Base-by-base conservation (phyloP, 202 grass and related monocot species). In the Setaria italica region DNA sequence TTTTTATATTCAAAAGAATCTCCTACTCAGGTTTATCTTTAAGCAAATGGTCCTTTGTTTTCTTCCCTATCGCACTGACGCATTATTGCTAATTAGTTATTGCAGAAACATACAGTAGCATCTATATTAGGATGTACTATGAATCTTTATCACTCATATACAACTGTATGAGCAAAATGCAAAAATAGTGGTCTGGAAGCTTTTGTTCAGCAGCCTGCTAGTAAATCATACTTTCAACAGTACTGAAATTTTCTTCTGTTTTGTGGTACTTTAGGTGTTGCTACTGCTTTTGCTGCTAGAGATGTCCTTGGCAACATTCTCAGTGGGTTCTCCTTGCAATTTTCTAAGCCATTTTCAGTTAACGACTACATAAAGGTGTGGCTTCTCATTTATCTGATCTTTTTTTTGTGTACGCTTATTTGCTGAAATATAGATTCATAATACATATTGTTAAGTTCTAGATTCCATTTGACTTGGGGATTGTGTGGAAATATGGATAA, bases 281-380 rank as follows among this genome's bases (percentile, higher is more conserved):
- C 97, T 58, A 99, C 88, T 72, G 97, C 97, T 85, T 99, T 99
- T 92, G 97, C 93, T 92, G 97, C 92, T 89, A 92, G 97, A 91
- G 97, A 99, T 90, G 89, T 99, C 81, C 86, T 99, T 88, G 97
- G 91, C 65, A 99, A 99, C 77, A 88, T 99, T 58, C 80, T 99
- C 68, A 99, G 88, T 84, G 96, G 96, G 30, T 90, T 99, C 81
- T 92, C 93, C 85, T 87, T 99, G 69, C 96, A 96, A 74, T 92
- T 99, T 82, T 95, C 93, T 80, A 91, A 89, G 67, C 91, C 93
- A 72, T 99, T 99, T 54, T 86, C 90, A 72, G 84, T 88, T 66
- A 92, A 90, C 70, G 96, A 99, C 82, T 94, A 96, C 74, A 99
- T 99, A 80, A 99, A 96, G 86, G 96, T 96, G 70, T 48, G 10